Base-by-base conservation (phyloP, 2,329 filamentous ascomycete species). In the Chaetomium globosum region DNA sequence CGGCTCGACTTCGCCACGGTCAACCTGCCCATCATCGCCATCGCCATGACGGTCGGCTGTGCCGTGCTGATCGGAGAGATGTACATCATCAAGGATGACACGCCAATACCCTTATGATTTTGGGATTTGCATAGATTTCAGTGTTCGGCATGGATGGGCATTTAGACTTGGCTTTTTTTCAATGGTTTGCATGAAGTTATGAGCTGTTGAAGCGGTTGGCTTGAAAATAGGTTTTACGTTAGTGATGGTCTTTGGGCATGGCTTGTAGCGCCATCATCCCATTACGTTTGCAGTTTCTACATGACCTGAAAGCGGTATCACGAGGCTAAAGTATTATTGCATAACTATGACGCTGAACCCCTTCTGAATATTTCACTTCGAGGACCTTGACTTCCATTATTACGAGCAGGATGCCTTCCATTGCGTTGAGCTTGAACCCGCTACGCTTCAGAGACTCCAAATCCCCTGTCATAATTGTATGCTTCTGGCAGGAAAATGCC, bases 1-100 rank as follows among this genome's bases (percentile, higher is more conserved):
- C 80, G 82, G 0, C 76, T 86, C 3, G 88, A 91, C 28, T 92
- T 92, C 75, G 87, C 87, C 0, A 79, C 86, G 0, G 83, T 88
- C 4, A 92, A 92, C 72, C 73, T 90, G 16, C 88, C 88, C 0
- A 91, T 92, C 53, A 91, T 91, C 68, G 83, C 86, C 0, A 84
- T 90, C 23, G 76, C 87, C 1, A 91, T 90, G 87, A 80, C 81
- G 0, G 83, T 90, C 0, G 88, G 87, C 0, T 86, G 84, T 68
- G 76, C 80, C 0, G 85, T 89, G 0, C 76, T 91, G 10, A 78
- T 89, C 8, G 87, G 84, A 0, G 82, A 90, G 75, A 80, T 90
- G 0, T 90, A 89, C 68, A 82, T 90, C 56, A 78, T 82, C 31
- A 79, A 84, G 65, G 74, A 75, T 26, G 65, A 69, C 9, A 57